phyloP scores from a whole-genome alignment of 2,329 filamentous ascomycete species.

The Penicillium polonicum region DNA sequence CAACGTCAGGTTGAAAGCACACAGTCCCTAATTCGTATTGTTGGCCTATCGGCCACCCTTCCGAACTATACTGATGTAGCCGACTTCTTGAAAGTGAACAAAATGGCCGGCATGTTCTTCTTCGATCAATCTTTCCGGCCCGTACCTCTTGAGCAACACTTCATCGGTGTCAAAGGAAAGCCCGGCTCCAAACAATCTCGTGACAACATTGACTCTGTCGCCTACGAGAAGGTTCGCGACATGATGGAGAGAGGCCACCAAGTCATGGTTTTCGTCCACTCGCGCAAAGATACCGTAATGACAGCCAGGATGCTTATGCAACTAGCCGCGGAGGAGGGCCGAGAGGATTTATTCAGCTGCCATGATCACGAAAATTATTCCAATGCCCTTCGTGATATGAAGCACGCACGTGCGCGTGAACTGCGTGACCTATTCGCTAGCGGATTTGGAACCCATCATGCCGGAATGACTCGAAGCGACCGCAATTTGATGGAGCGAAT shows the following conservation, averaged over 20 bases:
- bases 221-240: slow-evolving; percentile 91
- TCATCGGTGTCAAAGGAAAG: slow-evolving; percentile 91
- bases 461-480: slow-evolving; percentile 92
- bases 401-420: slow-evolving; percentile 78
- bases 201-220: slow-evolving; percentile 82
- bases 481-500: slow-evolving; percentile 93
- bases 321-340: slow-evolving; percentile 78
- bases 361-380: slow-evolving; percentile 75
- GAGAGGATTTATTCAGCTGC: slow-evolving; percentile 80
- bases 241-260: slow-evolving; percentile 94
- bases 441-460: slow-evolving; percentile 92
- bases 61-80: slow-evolving; percentile 97
- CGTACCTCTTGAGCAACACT: slow-evolving; percentile 94
- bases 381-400: slow-evolving; percentile 77
- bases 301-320: slow-evolving; percentile 84
- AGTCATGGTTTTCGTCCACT: slow-evolving; percentile 99
- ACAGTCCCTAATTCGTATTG: slow-evolving; percentile 92
- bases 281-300: slow-evolving; percentile 85
- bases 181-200: slow-evolving; percentile 74
- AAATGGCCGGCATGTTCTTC: slow-evolving; percentile 89
- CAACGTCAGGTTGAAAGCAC: slow-evolving; percentile 97
- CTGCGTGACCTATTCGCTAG: slow-evolving; percentile 85
- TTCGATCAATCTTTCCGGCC: slow-evolving; percentile 95
- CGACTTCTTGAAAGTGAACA: slow-evolving; percentile 95
- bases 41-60: slow-evolving; percentile 90